Conservation (phyloP, 495 filamentous ascomycete species). For the Xylaria cubensis region DNA sequence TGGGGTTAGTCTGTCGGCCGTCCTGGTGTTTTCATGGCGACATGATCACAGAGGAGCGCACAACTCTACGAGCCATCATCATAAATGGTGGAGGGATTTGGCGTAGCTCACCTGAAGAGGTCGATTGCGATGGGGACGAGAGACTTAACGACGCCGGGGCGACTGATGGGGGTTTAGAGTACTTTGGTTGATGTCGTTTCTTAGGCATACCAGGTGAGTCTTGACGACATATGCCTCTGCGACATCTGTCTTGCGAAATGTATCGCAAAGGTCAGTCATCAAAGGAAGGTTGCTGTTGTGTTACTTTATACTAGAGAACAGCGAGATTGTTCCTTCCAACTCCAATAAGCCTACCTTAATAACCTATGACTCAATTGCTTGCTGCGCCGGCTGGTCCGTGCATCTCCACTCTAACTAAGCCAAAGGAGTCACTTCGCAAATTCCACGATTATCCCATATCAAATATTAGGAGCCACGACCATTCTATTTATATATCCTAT, state of each 20-base stretch:
- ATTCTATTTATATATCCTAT: not conserved
- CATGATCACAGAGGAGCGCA: not conserved
- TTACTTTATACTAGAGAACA: not conserved
- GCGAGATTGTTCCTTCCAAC: slow-evolving; percentile 2
- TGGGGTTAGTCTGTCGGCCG: not conserved
- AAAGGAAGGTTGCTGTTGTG: not conserved
- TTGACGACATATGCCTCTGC: slow-evolving; percentile 22
- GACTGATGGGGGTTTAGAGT: slow-evolving; percentile 60
- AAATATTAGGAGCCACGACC: not conserved
- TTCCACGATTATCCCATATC: not conserved
- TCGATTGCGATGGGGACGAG: slow-evolving; percentile 38
- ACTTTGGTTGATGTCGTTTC: slow-evolving; percentile 55
- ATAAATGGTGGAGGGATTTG: not conserved
- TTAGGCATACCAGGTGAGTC: slow-evolving; percentile 57
- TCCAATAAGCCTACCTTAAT: too few species aligned
- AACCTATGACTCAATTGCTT: slow-evolving; percentile 6
- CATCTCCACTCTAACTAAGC: not conserved
- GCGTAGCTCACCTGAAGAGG: slow-evolving; percentile 28
- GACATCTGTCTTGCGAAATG: slow-evolving; percentile 32
- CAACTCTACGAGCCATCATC: not conserved
- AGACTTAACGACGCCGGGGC: slow-evolving; percentile 51
- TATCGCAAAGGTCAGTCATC: not conserved
- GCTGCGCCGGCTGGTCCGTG: slow-evolving; percentile 4
- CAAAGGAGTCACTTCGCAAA: not conserved
- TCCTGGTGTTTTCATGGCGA: slow-evolving; percentile 16